Conservation (phyloP, 345 rosid genomes). For the Corchorus olitorius region DNA sequence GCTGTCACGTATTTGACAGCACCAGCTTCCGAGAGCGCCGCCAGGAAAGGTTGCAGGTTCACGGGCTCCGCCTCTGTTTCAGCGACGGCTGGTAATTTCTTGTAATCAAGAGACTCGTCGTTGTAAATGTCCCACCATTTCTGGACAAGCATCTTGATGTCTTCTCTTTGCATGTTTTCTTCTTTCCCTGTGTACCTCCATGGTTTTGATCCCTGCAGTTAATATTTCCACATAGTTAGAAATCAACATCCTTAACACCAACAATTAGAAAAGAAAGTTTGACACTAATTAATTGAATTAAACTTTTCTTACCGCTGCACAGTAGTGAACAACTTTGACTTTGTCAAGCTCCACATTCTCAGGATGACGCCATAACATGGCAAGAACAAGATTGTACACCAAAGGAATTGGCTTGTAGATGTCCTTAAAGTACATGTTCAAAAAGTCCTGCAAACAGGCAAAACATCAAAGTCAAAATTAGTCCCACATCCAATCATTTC, state of each 20-base stretch:
- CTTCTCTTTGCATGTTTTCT: constrained; percentile 78
- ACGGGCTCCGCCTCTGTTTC: constrained; percentile 20
- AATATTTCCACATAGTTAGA: neutral
- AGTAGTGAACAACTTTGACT: constrained; percentile 82
- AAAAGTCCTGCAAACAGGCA: constrained; percentile 51
- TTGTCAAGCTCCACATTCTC: constrained; percentile 74
- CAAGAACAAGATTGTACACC: constrained; percentile 72
- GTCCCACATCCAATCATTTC: neutral
- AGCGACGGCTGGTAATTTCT: constrained; percentile 15
- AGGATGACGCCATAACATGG: constrained; percentile 96
- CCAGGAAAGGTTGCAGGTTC: constrained; percentile 47
- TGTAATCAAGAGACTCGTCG: constrained; percentile 62
- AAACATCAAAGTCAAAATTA: neutral
- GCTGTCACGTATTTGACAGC: constrained; percentile 52
- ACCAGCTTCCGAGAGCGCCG: constrained; percentile 61
- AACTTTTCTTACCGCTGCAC: constrained; percentile 66
- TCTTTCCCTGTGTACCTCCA: constrained; percentile 94
- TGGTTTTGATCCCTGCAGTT: constrained; percentile 79
- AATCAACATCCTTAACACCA: neutral
- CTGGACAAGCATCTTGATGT: constrained; percentile 67
- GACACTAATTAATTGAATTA: neutral
- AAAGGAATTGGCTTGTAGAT: constrained; percentile 68
- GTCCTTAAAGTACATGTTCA: constrained; percentile 77
- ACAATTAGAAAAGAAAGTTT: no score
- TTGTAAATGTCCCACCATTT: constrained; percentile 86